Base-by-base conservation (phyloP, 1,139 yeast species). In the Kodamaea ohmeri region DNA sequence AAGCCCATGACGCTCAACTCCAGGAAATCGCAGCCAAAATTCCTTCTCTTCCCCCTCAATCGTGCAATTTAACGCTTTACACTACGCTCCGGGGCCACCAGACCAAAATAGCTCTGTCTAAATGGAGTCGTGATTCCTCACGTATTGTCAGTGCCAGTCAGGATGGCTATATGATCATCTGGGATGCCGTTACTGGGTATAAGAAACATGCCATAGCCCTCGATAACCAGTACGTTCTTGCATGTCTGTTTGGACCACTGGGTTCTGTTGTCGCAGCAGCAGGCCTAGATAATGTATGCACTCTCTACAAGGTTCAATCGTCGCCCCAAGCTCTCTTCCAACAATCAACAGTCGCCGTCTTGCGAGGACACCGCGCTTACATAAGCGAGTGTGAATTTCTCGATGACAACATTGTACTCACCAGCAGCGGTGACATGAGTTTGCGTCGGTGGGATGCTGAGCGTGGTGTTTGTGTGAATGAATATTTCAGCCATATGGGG, bases 401-500 rank as follows among this genome's bases (percentile, higher is more conserved):
- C 17, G 70, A 73, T 42, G 72, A 77, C 40, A 61, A 70, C 6
- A 68, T 69, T n/a, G 56, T 87, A 0, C 53, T 87, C 12, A 85
- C 95, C 0, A 75, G 83, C 1, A 81, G 92, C 35, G 96, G 96
- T 4, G 97, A 90, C 57, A 79, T 82, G 82, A 78, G 94, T 1
- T 76, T 89, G 50, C 72, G 77, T 2, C 58, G 81, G 41, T 90
- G 97, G 97, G 96, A 90, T 56, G 67, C 87, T 20, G 66, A 71
- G 20, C 76, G 76, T 45, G 82, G 86, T 1, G 65, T 65, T 19
- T 69, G 74, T 46, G 60, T 73, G 1, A 63, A 77, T 25, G 82
- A 78, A 34, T 86, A 75, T 55, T 62, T 77, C 8, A 95, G 84
- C 43, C 96, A 89, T 61, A 60, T 83, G 19, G 95, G 95, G 5